These are phyloP conservation scores for Botrytis fabae DNA, from an alignment of 2,329 filamentous ascomycete genomes.

Conservation along the genomic window DNA sequence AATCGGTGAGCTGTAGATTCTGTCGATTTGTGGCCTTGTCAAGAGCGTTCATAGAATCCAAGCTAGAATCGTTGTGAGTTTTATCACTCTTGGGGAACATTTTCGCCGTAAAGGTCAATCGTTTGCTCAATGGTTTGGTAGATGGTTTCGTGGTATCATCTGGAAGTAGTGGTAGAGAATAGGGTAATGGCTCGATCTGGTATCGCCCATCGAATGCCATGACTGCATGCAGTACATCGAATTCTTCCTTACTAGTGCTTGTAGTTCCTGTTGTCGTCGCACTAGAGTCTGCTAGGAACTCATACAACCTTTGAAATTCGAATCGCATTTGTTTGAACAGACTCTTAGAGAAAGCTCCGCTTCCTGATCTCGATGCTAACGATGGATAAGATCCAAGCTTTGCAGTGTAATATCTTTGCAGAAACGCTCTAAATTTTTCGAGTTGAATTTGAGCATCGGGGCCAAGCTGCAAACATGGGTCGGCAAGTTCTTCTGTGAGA, in stretches of 20 bases:
- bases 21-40: constrained; percentile 49
- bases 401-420: constrained; percentile 65
- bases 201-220: constrained; percentile 64
- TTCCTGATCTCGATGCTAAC: constrained; percentile 45
- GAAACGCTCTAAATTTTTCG: constrained; percentile 68
- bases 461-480: constrained; percentile 64
- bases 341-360: constrained; percentile 55
- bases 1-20: constrained; percentile 42
- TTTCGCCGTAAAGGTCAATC: constrained; percentile 35
- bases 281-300: constrained; percentile 66
- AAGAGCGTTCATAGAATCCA: constrained; percentile 55
- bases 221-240: constrained; percentile 69
- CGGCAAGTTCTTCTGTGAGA: constrained; percentile 68
- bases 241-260: constrained; percentile 60
- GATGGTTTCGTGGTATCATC: constrained; percentile 34
- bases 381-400: constrained; percentile 70
- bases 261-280: constrained; percentile 46
- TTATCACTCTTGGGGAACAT: constrained; percentile 40
- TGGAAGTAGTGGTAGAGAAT: constrained; percentile 69
- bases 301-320: constrained; percentile 71
- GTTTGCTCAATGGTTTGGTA: constrained; percentile 22
- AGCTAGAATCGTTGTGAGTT: constrained; percentile 49
- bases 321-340: constrained; percentile 61
- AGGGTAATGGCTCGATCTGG: constrained; percentile 58
- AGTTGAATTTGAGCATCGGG: constrained; percentile 64